Evolutionary conservation across 1,284 basidiomycete genomes (phyloP), one percentile per base, ranked within the genome.

Genomic region (Pulchroboletus neoregius): DNA sequence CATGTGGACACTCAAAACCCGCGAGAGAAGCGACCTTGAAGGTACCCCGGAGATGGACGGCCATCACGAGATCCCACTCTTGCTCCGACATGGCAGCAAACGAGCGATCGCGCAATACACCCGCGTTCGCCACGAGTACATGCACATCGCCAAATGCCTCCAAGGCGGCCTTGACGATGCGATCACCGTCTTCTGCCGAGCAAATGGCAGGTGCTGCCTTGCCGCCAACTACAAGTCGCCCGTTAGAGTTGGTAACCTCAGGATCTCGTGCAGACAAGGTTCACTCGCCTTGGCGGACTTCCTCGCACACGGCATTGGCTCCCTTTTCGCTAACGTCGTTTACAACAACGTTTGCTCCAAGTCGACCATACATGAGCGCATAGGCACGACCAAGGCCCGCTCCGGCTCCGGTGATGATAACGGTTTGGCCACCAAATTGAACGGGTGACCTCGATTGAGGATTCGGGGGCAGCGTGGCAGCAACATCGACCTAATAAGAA

Each of bases 281-380:
- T 26, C 30, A 57, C 72, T 48, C 48, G 86, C 90, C 80, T 68
- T 85, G 81, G 55, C 81, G 78, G 57, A 98, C 82, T 68, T 98
- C 94, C 26, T 87, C 79, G 20, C 93, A 93, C 6, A 99, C 94
- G 11, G 79, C 71, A 33, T 82, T 79, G 9, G 94, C 94, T 18
- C 80, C 84, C 60, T 91, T 89, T 63, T 89, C 87, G 63, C 78
- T 91, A 48, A 99, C 87, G 65, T 99, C 96, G 68, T 99, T 99
- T 50, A 99, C 83, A 34, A 99, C 91, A 28, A 99, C 91, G 61
- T 97, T 98, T 18, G 93, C 95, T 26, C 96, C 96, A 5, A 94
- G 79, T 52, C 80, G 83, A 34, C 79, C 91, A 62, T 90, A 99
- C 85, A 96, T 90, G 48, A 87, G 74, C 0, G 96, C 91, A 66